These are phyloP conservation scores for Epipyxis sp. DNA, from an alignment of 108 stramenopile genomes.

Conservation along the genomic window DNA sequence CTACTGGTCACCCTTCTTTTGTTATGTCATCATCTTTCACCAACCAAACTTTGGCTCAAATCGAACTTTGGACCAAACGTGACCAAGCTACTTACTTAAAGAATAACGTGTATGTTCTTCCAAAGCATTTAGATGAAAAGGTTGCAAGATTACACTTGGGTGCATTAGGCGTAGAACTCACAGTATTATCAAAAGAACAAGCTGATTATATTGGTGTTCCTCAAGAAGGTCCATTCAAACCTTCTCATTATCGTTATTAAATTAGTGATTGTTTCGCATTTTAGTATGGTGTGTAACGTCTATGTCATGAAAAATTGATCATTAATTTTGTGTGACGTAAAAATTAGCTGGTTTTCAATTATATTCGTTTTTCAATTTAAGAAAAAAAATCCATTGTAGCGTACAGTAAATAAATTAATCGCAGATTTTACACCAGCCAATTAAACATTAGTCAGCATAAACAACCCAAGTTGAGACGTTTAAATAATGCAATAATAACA, in stretches of 20 bases:
- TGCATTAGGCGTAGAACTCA: conserved; percentile 92
- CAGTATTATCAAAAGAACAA: conserved; percentile 82
- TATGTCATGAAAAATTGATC: too few species aligned
- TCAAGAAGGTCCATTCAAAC: conserved; percentile 92
- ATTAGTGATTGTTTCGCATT: too few species aligned
- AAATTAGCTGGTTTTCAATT: too few species aligned
- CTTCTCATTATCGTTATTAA: conserved; percentile 98
- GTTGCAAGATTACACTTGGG: conserved; percentile 92
- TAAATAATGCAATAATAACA: too few species aligned
- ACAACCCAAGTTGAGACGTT: too few species aligned
- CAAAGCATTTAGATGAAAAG: conserved; percentile 97
- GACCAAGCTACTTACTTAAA: conserved; percentile 82
- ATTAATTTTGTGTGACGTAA: too few species aligned
- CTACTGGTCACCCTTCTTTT: conserved; percentile 99
- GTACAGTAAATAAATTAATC: too few species aligned
- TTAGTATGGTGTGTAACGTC: too few species aligned
- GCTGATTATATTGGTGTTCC: conserved; percentile 93
- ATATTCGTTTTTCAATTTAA: too few species aligned
- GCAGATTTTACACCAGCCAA: too few species aligned
- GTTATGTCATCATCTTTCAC: conserved; percentile 99
- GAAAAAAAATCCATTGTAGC: too few species aligned
- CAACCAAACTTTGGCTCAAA: conserved; percentile 97
- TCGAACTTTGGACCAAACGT: conserved; percentile 94
- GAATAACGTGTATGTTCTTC: conserved; percentile 97
- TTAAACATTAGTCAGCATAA: too few species aligned